These are phyloP conservation scores for Beauveria rudraprayagi DNA, from an alignment of 2,329 filamentous ascomycete species.

Conservation along the genomic window DNA sequence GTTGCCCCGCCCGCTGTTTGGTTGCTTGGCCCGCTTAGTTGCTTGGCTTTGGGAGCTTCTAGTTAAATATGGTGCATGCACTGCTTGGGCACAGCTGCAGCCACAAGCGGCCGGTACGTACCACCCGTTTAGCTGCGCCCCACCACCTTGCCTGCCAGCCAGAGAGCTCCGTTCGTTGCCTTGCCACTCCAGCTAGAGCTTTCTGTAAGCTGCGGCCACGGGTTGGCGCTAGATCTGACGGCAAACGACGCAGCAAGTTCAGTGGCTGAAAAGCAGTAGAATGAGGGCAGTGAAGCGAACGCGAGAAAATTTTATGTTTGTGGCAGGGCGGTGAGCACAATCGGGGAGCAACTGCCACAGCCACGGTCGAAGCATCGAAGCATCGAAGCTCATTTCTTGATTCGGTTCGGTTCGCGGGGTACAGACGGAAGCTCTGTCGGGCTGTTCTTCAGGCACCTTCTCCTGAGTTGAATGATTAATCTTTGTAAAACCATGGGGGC, in stretches of 20 bases:
- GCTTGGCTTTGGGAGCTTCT: too few relatives aligned
- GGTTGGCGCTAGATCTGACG: neutral
- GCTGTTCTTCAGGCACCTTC: neutral
- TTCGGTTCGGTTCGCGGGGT: neutral
- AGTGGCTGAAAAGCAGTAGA: neutral
- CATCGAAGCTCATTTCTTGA: neutral
- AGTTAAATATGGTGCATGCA: too few relatives aligned
- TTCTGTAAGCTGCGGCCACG: neutral
- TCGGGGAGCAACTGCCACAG: neutral
- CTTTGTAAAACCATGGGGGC: neutral
- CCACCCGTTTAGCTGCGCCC: neutral
- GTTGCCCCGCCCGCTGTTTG: neutral
- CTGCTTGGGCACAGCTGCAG: conserved; percentile 3
- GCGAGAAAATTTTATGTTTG: neutral
- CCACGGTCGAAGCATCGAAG: neutral
- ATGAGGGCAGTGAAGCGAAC: neutral
- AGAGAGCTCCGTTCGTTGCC: conserved; percentile 9
- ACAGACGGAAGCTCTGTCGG: neutral
- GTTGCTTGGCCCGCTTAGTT: neutral
- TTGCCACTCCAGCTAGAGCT: conserved; percentile 9
- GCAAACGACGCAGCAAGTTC: neutral
- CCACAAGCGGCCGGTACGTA: neutral
- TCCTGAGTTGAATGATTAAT: neutral
- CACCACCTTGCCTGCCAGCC: neutral
- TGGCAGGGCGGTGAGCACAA: conserved; percentile 3